A percentile compares a stretch with the other conserved stretches of the same genome.
Evolutionary conservation across 2,329 filamentous ascomycete species (phyloP).

Genomic region (Knoxdaviesia capensis): DNA sequence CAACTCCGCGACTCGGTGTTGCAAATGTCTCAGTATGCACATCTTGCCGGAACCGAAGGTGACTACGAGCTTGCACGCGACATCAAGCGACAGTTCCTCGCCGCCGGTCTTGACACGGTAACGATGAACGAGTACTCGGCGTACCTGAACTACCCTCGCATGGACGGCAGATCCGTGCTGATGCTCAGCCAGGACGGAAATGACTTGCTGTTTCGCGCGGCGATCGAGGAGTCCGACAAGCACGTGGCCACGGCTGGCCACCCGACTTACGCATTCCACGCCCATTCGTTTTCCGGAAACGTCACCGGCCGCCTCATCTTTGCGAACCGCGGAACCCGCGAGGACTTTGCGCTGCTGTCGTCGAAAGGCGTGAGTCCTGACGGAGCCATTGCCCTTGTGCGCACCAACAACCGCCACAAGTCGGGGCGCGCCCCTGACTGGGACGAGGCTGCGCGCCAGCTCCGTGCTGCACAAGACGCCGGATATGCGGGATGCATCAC

Average conservation of each 20-base stretch:
- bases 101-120: conserved; percentile 55
- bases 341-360: conserved; percentile 58
- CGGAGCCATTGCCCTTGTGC: conserved; percentile 68
- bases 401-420: conserved; percentile 54
- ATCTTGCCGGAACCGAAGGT: conserved; percentile 86
- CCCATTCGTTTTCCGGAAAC: conserved; percentile 69
- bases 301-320: conserved; percentile 77
- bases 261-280: conserved; percentile 70
- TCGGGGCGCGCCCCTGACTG: conserved; percentile 18
- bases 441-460: conserved; percentile 43
- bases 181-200: conserved; percentile 49
- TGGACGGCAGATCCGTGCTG: conserved; percentile 58
- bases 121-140: conserved; percentile 63
- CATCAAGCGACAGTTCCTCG: conserved; percentile 56
- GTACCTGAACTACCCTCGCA: conserved; percentile 78
- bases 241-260: conserved; percentile 41
- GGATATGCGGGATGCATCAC: conserved; percentile 78
- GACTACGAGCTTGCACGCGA: conserved; percentile 74
- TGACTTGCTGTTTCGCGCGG: conserved; percentile 53
- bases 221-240: conserved; percentile 57
- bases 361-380: conserved; percentile 53
- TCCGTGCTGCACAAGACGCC: conserved; percentile 74
- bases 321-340: conserved; percentile 72
- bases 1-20: conserved; percentile 52
- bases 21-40: conserved; percentile 67